Base-by-base conservation (phyloP, 192 early-diverging fungal genomes). In the Diversispora eburnea region DNA sequence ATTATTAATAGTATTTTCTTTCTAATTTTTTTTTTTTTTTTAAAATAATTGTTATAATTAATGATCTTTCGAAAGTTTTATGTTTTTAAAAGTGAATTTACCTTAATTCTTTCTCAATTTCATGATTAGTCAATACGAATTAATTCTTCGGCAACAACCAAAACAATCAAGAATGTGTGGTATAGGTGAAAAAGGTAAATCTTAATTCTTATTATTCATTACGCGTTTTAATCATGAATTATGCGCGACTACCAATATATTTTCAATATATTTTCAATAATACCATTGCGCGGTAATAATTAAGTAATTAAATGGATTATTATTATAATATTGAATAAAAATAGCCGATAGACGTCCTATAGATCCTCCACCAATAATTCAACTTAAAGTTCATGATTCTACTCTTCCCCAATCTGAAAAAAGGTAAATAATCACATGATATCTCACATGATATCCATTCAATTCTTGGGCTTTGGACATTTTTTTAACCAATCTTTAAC, bases 101-200 rank as follows among this genome's bases (percentile, higher is more conserved):
- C 2, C 25, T 33, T 33, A 33, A 33, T 33, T 33, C 25, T 33
- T 33, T 33, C 25, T 33, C 15, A 8, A 48, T 8, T 52, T 33
- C 17, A 22, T 52, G 10, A 48, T n/a, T 64, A 83, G 79, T 2
- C 80, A 83, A 61, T 88, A 87, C 78, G 77, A 77, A 33, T 83
- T 94, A 41, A 85, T 89, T 64, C 83, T 95, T 20, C 83, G 90
- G 9, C 95, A 96, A 77, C 89, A 95, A 83, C 95, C 95, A 46
- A 89, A 91, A 77, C 94, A 93, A 83, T 92, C 92, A 19, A 86
- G 95, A 72, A 91, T 95, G 87, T 96, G 95, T 78, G 92, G 95
- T 69, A 92, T 94, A 78, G 92, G 92, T 72, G 95, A 94, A 77
- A 96, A 96, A 87, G 93, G 92, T 91, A 87, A 77, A 83, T 63